Base-by-base conservation (phyloP, 2,329 filamentous ascomycete genomes). In the Daldinia sp. region DNA sequence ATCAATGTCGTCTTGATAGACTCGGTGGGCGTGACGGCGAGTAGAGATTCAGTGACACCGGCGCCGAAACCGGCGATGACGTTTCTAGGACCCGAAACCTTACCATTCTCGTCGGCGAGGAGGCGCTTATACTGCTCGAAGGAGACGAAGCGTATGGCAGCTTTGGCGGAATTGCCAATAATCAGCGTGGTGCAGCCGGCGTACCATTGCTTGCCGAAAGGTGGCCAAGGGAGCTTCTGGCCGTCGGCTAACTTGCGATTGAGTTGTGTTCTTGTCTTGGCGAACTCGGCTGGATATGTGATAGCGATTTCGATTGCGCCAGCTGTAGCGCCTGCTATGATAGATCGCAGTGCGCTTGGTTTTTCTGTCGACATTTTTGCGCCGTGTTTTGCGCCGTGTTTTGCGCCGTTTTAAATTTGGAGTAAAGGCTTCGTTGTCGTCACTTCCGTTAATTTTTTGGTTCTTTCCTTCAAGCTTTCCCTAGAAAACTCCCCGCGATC, bases 1-100 rank as follows among this genome's bases (percentile, higher is more conserved):
- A 99, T 98, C 87, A 99, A 84, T 74, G 97, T 97, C 57, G 96
- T 99, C 86, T 99, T 99, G 82, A 99, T 98, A 76, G 93, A 97
- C 83, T 99, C 96, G 66, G 97, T 98, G 0, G 96, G 96, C 37
- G 96, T 99, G 37, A 99, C 96, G 10, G 96, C 96, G 2, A 99
- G 83, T 58, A 98, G 82, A 3, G 93, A 97, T 83, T 99, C 96
- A 2, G 95, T 98, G 58, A 97, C 92, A 63, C 96, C 96, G 7
- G 96, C 96, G 66, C 95, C 93, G 77, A 99, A 97, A 2, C 96
- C 96, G 44, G 94, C 94, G 65, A 98, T 88, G 1, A 98, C 96
- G 1, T 95, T 98, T 72, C 91, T 88, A 13, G 95, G 94, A 0
- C 96, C 95, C 3, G 92, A 94, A 46, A 98, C 92, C 73, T 95